Conservation (phyloP, 345 rosid genomes). For the Populus pruinosa region DNA sequence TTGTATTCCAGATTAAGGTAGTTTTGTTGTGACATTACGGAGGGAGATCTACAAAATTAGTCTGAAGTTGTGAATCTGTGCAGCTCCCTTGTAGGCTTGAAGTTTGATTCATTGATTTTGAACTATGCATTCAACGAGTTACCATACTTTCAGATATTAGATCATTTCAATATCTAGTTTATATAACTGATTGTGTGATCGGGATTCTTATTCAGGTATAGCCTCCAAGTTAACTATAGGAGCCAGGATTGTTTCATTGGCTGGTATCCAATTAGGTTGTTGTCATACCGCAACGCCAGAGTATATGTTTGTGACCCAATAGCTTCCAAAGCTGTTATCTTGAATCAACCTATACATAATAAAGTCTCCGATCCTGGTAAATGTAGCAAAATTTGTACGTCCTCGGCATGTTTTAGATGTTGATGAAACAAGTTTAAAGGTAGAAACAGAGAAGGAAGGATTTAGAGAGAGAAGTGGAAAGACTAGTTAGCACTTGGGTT, state of each 20-base stretch:
- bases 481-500: not conserved
- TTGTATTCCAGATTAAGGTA: not conserved
- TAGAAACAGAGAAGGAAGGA: not conserved
- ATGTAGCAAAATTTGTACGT: not conserved
- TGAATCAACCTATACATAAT: not conserved
- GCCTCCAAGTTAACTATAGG: not conserved
- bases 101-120: not conserved
- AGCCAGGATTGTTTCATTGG: not conserved
- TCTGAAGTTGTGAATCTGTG: constrained; percentile 1
- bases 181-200: not conserved
- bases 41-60: constrained; percentile 3
- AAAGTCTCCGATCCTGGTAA: not conserved
- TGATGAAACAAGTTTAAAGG: not conserved
- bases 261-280: not conserved
- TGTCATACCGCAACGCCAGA: not conserved
- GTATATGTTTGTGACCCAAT: not conserved
- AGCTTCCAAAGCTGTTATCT: not conserved
- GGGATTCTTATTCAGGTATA: not conserved
- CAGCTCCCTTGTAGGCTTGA: not conserved
- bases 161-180: not conserved
- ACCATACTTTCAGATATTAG: not conserved
- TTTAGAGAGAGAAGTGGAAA: not conserved
- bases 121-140: too few relatives aligned
- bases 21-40: constrained; percentile 6
- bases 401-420: not conserved